These are phyloP conservation scores for Leccinum ponderosum DNA, from an alignment of 1,284 basidiomycete species.

Conservation along the genomic window DNA sequence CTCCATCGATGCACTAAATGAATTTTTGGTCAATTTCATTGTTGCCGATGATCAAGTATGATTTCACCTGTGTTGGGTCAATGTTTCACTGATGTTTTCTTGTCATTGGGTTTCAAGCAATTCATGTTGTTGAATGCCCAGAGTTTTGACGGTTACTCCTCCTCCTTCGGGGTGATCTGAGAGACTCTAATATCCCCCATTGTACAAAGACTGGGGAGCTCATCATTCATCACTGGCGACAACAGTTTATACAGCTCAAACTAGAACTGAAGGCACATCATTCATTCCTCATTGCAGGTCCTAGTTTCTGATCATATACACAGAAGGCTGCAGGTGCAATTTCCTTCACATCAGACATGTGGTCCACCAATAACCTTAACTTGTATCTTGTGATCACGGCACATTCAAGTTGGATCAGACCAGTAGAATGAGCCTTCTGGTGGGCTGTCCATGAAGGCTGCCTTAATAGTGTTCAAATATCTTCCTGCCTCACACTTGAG, in stretches of 20 bases:
- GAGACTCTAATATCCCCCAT: neutral
- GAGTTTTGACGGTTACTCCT: neutral
- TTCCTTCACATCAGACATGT: neutral
- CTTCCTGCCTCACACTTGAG: neutral
- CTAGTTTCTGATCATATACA: neutral
- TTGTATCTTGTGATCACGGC: neutral
- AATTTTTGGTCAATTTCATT: neutral
- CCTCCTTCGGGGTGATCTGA: neutral
- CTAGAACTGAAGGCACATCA: neutral
- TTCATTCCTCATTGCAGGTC: neutral
- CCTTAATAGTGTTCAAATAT: neutral
- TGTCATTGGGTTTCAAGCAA: neutral
- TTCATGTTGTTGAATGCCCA: neutral
- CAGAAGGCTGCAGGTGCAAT: neutral
- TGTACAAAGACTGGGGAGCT: neutral
- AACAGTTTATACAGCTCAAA: neutral
- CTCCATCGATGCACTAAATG: neutral
- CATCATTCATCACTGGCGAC: neutral
- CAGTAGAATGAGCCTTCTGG: neutral
- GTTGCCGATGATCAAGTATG: neutral
- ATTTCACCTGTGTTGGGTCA: neutral
- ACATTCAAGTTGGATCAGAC: neutral
- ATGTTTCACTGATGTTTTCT: neutral
- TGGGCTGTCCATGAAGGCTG: neutral
- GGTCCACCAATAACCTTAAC: neutral